Percentiles rank a stretch among this genome's conserved stretches.
Conservation (phyloP, 306 rosid genomes). For the Canavalia gladiata region DNA sequence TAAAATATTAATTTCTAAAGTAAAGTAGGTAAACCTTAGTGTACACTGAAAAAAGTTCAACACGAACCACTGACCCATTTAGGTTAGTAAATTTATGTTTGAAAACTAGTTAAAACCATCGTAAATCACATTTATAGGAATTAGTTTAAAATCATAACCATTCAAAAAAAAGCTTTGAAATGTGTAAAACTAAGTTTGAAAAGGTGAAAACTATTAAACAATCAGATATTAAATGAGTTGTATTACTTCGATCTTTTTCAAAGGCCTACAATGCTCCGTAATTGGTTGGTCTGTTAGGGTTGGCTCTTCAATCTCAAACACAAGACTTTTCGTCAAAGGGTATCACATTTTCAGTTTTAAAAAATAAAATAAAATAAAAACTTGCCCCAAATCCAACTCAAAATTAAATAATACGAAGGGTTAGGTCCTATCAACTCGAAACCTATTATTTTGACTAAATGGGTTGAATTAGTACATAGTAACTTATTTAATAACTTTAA, state of each 20-base stretch:
- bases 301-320: neutral
- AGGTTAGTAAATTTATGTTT: neutral
- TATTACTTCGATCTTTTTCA: too few species aligned
- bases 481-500: neutral
- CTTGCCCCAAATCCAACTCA: neutral
- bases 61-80: neutral
- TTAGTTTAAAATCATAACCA: too few species aligned
- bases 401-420: neutral
- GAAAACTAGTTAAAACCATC: too few species aligned
- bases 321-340: neutral
- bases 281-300: neutral
- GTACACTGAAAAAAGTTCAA: neutral
- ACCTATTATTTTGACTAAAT: neutral
- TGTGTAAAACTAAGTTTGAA: too few species aligned
- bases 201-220: too few species aligned
- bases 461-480: neutral
- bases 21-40: neutral
- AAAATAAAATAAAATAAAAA: neutral
- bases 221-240: too few species aligned
- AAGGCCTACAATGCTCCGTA: neutral
- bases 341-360: neutral
- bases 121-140: too few species aligned
- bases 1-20: too few species aligned
- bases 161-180: too few species aligned
- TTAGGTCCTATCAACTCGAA: neutral